Percentiles rank a stretch among this genome's conserved stretches.
These are phyloP conservation scores for Platismatia glauca DNA, from an alignment of 495 filamentous ascomycete species.

Conservation along the genomic window DNA sequence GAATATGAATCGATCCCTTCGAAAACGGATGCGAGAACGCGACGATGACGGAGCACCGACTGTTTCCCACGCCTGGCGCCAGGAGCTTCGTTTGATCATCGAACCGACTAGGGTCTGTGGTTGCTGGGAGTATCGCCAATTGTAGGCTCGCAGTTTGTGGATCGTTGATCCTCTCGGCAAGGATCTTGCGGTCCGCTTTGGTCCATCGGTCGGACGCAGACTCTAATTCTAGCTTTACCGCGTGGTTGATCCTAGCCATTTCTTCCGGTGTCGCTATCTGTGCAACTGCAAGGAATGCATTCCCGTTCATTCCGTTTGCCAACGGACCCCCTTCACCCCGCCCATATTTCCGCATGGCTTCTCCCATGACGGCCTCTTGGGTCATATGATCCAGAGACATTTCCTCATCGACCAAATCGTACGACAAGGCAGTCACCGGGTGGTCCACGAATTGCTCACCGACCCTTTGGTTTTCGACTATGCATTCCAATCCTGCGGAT, in stretches of 20 bases:
- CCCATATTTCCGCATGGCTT: slow-evolving; percentile 8
- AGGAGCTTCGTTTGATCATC: not conserved
- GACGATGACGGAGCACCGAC: slow-evolving; percentile 13
- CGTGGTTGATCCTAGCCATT: slow-evolving; percentile 1
- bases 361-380: not conserved
- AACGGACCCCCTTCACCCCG: slow-evolving; percentile 13
- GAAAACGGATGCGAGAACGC: slow-evolving; percentile 28
- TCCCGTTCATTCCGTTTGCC: not conserved
- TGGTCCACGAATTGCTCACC: slow-evolving; percentile 44
- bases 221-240: not conserved
- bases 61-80: slow-evolving; percentile 10
- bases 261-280: slow-evolving; percentile 4
- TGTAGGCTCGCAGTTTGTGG: slow-evolving; percentile 3
- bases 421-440: slow-evolving; percentile 13
- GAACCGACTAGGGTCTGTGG: slow-evolving; percentile 2
- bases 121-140: slow-evolving; percentile 1
- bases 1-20: slow-evolving; percentile 28
- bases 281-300: slow-evolving; percentile 8
- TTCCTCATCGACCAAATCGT: slow-evolving; percentile 10
- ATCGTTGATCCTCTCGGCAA: slow-evolving; percentile 6
- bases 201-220: not conserved
- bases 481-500: slow-evolving; percentile 28
- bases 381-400: slow-evolving; percentile 13
- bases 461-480: slow-evolving; percentile 34
- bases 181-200: not conserved